Base-by-base conservation (phyloP, 2,329 filamentous ascomycete genomes). In the Gliomastix tumulicola region DNA sequence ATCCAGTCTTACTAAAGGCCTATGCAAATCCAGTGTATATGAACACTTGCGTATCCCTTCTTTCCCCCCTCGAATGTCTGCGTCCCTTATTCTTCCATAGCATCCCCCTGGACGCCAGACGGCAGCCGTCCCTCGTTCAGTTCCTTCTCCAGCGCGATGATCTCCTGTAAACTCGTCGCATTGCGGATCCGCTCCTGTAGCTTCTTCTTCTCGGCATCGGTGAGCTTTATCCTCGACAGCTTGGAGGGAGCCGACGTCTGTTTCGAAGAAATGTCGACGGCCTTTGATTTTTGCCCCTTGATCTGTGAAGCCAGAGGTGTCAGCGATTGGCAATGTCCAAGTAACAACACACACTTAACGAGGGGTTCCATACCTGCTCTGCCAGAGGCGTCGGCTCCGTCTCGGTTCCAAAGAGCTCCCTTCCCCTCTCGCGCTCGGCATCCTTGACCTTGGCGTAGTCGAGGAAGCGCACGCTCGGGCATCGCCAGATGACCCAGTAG, bases 381-480 rank as follows among this genome's bases (percentile, higher is more conserved):
- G 90, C 89, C 23, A 94, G 69, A 10, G 84, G 81, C 0, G 88
- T 88, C 1, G 90, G 92, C 55, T 84, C 78, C 35, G 84, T 76
- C 2, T 62, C 59, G 4, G 84, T 87, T 35, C 94, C 94, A 53
- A 97, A 97, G 3, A 98, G 69, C 59, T 90, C 83, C 15, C 65
- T 70, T 0, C 88, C 88, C 49, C 80, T 76, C 45, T 76, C 66
- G 31, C 89, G 79, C 70, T 98, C 92, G 0, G 74, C 79, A 45
- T 92, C 79, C 62, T 88, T 94, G 34, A 98, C 88, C 63, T 94
- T 95, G 49, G 79, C 74, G 57, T 88, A 96, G 63, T 98, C 92
- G 34, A 98, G 73, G 62, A 95, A 97, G 31, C 90, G 82, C 30
- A 98, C 79, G 5, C 72, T 74, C 2, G 88, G 88, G 56, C 84